Conservation (phyloP, 768 basidiomycete species). For the Mycena maculata region DNA sequence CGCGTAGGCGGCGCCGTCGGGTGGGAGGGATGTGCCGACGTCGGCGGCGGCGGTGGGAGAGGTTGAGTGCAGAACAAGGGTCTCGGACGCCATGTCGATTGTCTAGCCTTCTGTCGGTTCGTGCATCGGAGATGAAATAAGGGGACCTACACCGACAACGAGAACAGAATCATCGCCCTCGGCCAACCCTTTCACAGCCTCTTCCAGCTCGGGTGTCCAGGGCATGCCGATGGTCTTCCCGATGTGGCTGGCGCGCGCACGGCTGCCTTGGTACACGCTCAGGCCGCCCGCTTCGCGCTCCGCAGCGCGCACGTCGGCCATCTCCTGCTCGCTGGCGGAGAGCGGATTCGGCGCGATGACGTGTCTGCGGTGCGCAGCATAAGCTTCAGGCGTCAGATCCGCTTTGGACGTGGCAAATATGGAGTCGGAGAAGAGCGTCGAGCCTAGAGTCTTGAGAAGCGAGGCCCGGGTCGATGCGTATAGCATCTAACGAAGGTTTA, state of each 20-base stretch:
- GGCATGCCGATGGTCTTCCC: constrained; percentile 70
- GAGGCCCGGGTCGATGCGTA: constrained; percentile 84
- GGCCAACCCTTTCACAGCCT: constrained; percentile 71
- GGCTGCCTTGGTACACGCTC: constrained; percentile 67
- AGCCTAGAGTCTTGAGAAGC: constrained; percentile 79
- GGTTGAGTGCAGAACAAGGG: constrained; percentile 58
- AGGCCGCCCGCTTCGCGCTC: constrained; percentile 68
- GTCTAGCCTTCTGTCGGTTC: constrained; percentile 53
- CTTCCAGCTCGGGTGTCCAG: constrained; percentile 75
- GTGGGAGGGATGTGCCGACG: constrained; percentile 63
- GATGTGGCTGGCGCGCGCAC: constrained; percentile 64
- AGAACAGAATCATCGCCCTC: constrained; percentile 61
- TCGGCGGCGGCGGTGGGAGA: constrained; percentile 54
- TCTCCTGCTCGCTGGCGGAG: constrained; percentile 83
- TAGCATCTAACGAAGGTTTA: constrained; percentile 71
- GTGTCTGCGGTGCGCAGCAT: constrained; percentile 79
- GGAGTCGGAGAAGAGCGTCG: constrained; percentile 74
- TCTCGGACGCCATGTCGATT: constrained; percentile 75
- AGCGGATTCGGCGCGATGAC: constrained; percentile 83
- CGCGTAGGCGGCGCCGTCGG: constrained; percentile 72
- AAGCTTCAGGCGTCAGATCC: constrained; percentile 75
- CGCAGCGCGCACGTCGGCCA: constrained; percentile 80
- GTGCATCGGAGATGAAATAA: background rate
- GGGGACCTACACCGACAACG: constrained; percentile 69
- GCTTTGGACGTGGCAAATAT: constrained; percentile 83